Base-by-base conservation (phyloP, 169 alveolate genomes). In the Plasmodium yoelii region DNA sequence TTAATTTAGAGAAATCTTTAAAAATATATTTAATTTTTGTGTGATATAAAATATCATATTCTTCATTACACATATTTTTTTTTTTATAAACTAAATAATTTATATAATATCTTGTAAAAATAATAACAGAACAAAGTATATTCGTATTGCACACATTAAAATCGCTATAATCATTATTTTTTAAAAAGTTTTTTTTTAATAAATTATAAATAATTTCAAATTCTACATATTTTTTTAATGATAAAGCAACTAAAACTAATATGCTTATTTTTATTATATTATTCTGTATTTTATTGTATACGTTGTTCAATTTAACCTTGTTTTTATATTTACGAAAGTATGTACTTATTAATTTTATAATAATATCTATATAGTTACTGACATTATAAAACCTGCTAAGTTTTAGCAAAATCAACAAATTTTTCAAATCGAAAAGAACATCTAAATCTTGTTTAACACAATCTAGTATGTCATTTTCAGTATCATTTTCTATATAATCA, bases 121-220 rank as follows among this genome's bases (percentile, higher is more conserved):
- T 59, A 46, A 70, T 47, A 7, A 86, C 39, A 8, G 69, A 68
- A 34, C 67, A 18, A 15, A 86, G 44, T 7, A 86, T 71, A 56
- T 70, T 67, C n/a, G 12, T 13, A 42, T 53, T 63, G 26, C 15
- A 75, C 9, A n/a, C n/a, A 12, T 46, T 39, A 19, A 69, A 69
- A 15, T 73, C 91, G 13, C 15, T 64, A 12, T 65, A 57, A 9
- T 64, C 34, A 5, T 34, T 18, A 49, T 26, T 75, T 47, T 86
- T 86, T 59, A 86, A 59, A 86, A 86, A 86, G 22, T 70, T 86
- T 73, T 86, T 86, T 53, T 86, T 86, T 39, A 86, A 63, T 56
- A 86, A 86, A 86, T 86, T 53, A 60, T 86, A 86, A 22, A 86
- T 86, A 49, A 86, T 70, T 70, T 86, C 91, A 70, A 69, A 86